Evolutionary conservation across 176 grass and related monocot species (phyloP).

Genomic region (Pharus latifolius): DNA sequence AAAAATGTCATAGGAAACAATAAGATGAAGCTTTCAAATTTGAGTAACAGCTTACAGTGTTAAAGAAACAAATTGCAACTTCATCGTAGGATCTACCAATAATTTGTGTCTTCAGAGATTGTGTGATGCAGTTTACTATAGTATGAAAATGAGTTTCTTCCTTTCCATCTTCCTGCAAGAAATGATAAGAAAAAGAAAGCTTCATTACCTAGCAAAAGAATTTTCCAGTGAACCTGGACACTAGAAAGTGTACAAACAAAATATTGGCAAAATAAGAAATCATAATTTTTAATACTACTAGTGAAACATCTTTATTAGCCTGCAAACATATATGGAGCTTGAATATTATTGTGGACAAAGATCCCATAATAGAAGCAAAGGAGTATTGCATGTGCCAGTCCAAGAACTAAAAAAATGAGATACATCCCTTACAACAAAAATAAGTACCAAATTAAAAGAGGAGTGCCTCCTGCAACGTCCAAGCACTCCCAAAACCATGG

Average conservation of each 20-base stretch:
- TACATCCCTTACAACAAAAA: too few relatives aligned
- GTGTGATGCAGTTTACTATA: slow-evolving; percentile 54
- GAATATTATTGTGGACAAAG: too few relatives aligned
- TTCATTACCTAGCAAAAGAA: neutral
- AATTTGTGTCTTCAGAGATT: slow-evolving; percentile 72
- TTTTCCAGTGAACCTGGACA: neutral
- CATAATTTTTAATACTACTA: neutral
- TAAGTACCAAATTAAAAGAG: too few relatives aligned
- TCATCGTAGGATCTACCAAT: slow-evolving; percentile 81
- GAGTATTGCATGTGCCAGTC: too few relatives aligned
- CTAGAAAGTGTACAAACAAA: neutral
- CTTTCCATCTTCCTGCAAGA: slow-evolving; percentile 32
- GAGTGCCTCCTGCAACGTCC: too few relatives aligned
- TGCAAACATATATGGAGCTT: too few relatives aligned
- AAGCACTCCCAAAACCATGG: too few relatives aligned
- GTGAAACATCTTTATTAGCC: too few relatives aligned
- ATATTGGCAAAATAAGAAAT: neutral
- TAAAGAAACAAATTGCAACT: slow-evolving; percentile 90
- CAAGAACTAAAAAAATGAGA: too few relatives aligned
- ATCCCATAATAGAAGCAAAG: too few relatives aligned
- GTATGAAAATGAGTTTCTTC: slow-evolving; percentile 68
- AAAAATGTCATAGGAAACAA: neutral
- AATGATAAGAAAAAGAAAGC: neutral
- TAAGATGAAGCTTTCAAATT: neutral
- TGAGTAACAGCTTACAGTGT: slow-evolving; percentile 53